Conservation (phyloP, 345 rosid genomes). For the Arabidopsis arenosa region DNA sequence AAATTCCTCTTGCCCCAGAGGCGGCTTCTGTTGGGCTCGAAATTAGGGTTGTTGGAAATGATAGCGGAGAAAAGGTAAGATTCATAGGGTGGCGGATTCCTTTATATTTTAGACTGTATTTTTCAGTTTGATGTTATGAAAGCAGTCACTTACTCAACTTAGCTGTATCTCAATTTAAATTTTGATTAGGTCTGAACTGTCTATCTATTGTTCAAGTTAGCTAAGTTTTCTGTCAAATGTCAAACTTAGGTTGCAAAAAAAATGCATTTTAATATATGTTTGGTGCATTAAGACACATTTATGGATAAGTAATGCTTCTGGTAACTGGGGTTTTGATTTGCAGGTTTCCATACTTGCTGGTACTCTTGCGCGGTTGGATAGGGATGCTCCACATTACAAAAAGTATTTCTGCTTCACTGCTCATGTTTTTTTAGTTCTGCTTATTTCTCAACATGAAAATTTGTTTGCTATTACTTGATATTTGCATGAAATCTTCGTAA, state of each 20-base stretch:
- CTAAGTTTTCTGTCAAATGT: not conserved
- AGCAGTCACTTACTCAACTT: slow-evolving; percentile 1
- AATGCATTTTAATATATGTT: not conserved
- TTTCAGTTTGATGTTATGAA: slow-evolving; percentile 9
- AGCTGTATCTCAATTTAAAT: slow-evolving; percentile 1
- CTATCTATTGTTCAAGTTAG: slow-evolving; percentile 3
- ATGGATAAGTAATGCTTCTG: slow-evolving; percentile 14
- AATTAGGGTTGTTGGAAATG: slow-evolving; percentile 96
- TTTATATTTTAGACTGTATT: not conserved
- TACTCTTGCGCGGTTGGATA: slow-evolving; percentile 93
- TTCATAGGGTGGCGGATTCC: slow-evolving; percentile 10
- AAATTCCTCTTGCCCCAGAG: slow-evolving; percentile 95
- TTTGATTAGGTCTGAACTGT: not conserved
- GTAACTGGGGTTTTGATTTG: slow-evolving; percentile 42
- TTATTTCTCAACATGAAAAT: slow-evolving; percentile 18
- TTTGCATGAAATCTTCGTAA: not conserved
- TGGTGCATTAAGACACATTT: not conserved
- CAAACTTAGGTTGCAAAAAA: slow-evolving; percentile 8
- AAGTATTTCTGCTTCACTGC: slow-evolving; percentile 55
- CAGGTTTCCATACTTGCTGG: slow-evolving; percentile 98
- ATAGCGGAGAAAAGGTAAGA: slow-evolving; percentile 93
- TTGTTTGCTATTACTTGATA: slow-evolving; percentile 17
- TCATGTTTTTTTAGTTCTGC: slow-evolving; percentile 27
- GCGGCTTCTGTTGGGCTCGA: slow-evolving; percentile 94
- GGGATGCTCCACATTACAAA: slow-evolving; percentile 91